Base-by-base conservation (phyloP, 805 yeast species). In the Saccharomycopsis sp. region DNA sequence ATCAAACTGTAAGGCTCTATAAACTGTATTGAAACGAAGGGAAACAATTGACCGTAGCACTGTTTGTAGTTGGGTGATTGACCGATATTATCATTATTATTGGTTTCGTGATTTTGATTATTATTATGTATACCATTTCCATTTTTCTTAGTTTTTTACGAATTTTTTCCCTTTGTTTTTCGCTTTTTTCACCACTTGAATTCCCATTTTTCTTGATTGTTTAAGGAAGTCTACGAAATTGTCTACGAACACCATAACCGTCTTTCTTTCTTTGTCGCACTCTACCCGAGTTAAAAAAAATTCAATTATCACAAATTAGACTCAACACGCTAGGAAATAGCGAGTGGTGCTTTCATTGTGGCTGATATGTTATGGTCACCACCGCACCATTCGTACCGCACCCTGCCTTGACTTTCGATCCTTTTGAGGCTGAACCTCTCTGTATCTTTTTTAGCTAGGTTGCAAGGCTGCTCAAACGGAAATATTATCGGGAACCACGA, bases 81-180 rank as follows among this genome's bases (percentile, higher is more conserved):
- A 29, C 37, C 37, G 37, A 29, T 29, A 29, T 29, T 29, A 5
- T 29, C 37, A 29, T 29, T 29, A 29, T 29, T 29, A 12, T 7
- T 29, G 5, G 5, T 29, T 29, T 29, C 12, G 37, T 29, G 37
- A 29, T 29, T 29, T n/a, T 29, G 12, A 29, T 29, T 44, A 44
- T 12, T 44, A 44, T 16, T 44, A 44, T 44, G 21, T 44, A 44
- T 44, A 44, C 21, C 21, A 16, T 44, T 44, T 44, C 16, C 48
- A 12, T 44, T 44, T 44, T 44, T 44, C 48, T 44, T 44, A n/a
- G 18, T 44, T 44, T 44, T 44, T 44, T 44, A n/a, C 21, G 48
- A 44, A 44, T 5, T 44, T 44, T 44, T 44, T 44, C 21, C 21
- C 48, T 44, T 12, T 44, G 8, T 44, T 44, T 44, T 44, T 44